These are phyloP conservation scores for Neostapfia colusana DNA, from an alignment of 176 grass and related monocot genomes.

Conservation along the genomic window DNA sequence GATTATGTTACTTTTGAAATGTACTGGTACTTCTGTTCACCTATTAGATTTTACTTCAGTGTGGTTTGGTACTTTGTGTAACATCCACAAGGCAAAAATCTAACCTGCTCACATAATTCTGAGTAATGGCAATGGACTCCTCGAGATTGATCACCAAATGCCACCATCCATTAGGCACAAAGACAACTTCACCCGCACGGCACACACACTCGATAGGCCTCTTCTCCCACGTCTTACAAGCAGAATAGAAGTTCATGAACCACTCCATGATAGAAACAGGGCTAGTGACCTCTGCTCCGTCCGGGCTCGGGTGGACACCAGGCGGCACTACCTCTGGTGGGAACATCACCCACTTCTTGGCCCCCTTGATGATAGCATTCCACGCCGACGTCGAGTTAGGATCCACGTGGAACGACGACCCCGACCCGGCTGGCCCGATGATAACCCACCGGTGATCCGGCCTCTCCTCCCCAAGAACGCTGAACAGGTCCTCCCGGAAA, in stretches of 20 bases:
- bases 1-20: not conserved
- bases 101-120: conserved; percentile 93
- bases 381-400: conserved; percentile 90
- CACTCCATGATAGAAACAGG: conserved; percentile 98
- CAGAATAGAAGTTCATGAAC: conserved; percentile 96
- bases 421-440: conserved; percentile 76
- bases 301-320: conserved; percentile 67
- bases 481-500: conserved; percentile 82
- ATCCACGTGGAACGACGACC: conserved; percentile 93
- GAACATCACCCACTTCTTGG: conserved; percentile 94
- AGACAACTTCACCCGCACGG: conserved; percentile 68
- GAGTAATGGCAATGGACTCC: conserved; percentile 89
- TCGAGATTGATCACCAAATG: conserved; percentile 98
- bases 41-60: not conserved
- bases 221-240: conserved; percentile 74
- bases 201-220: conserved; percentile 80
- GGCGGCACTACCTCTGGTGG: conserved; percentile 77
- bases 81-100: not conserved
- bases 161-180: conserved; percentile 98
- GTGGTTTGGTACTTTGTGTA: not conserved
- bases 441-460: conserved; percentile 89
- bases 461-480: conserved; percentile 73
- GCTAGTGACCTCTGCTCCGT: conserved; percentile 87
- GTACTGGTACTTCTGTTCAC: not conserved
- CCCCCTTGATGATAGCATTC: conserved; percentile 85